A percentile compares a stretch with the other conserved stretches of the same genome.
phyloP scores from a whole-genome alignment of 108 stramenopile genomes.

The Nitzschia sp. region DNA sequence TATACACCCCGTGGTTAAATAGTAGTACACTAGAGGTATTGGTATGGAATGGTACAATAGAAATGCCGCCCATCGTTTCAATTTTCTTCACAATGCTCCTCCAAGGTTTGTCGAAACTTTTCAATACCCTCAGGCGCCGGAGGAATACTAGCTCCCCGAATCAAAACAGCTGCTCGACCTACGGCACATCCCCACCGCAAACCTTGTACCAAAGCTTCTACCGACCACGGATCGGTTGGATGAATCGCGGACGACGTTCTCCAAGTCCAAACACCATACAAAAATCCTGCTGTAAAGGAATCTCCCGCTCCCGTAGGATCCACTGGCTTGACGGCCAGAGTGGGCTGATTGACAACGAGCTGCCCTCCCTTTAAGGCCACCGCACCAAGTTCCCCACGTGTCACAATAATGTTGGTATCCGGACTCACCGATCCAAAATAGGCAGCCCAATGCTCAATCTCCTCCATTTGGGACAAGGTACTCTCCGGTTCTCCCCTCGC shows the following conservation, averaged over 20 bases:
- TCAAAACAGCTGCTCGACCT: constrained; percentile 58
- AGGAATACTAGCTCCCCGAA: constrained; percentile 66
- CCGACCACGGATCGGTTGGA: constrained; percentile 31
- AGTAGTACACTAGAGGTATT: too few relatives aligned
- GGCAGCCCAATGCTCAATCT: constrained; percentile 41
- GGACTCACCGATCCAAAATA: constrained; percentile 39
- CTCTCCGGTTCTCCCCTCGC: background rate
- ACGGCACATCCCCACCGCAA: constrained; percentile 61
- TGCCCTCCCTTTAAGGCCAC: constrained; percentile 47
- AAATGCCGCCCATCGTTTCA: too few relatives aligned
- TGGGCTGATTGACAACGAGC: constrained; percentile 37
- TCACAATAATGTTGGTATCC: constrained; percentile 54
- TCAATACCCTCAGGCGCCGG: constrained; percentile 41
- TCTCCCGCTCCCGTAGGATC: constrained; percentile 87
- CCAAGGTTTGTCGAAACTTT: constrained; percentile 28
- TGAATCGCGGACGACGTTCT: background rate
- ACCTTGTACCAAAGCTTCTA: constrained; percentile 39
- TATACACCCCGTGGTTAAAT: too few relatives aligned
- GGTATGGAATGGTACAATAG: too few relatives aligned
- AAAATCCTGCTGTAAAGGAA: constrained; percentile 77
- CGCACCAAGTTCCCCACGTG: constrained; percentile 59
- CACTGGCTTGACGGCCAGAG: constrained; percentile 25
- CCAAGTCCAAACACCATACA: constrained; percentile 57
- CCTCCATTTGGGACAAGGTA: constrained; percentile 11
- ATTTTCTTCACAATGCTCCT: background rate